phyloP scores from a whole-genome alignment of 192 early-diverging fungal genomes.

The Irineochytrium annulatum region DNA sequence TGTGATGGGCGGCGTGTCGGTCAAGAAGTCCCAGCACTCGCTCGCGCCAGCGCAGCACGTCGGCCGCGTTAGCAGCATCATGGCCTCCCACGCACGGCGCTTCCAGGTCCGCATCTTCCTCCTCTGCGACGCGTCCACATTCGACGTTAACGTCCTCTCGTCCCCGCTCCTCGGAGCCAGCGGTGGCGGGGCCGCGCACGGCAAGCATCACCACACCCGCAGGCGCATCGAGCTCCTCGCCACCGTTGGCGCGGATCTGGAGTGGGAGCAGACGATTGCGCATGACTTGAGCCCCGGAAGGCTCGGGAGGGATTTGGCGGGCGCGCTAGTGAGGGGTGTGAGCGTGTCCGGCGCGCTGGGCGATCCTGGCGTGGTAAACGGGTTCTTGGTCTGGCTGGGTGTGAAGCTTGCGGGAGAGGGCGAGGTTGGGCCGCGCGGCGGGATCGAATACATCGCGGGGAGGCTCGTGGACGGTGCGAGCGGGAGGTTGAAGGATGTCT shows the following conservation, averaged over 20 bases:
- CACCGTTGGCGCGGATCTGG: slow-evolving; percentile 27
- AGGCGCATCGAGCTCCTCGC: slow-evolving; percentile 23
- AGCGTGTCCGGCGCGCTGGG: neutral
- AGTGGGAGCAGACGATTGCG: slow-evolving; percentile 41
- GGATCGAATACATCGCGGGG: neutral
- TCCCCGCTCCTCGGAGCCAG: neutral
- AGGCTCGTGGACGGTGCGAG: neutral
- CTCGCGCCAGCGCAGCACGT: neutral
- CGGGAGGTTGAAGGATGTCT: neutral
- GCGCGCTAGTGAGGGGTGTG: neutral
- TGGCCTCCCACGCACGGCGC: slow-evolving; percentile 31
- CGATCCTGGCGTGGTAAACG: slow-evolving; percentile 10
- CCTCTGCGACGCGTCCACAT: slow-evolving; percentile 43
- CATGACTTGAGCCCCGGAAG: slow-evolving; percentile 35
- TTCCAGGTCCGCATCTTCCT: slow-evolving; percentile 45
- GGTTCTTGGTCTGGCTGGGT: slow-evolving; percentile 23
- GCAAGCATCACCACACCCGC: no score
- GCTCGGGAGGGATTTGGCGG: slow-evolving; percentile 31
- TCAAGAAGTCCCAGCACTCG: no score
- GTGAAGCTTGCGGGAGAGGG: slow-evolving; percentile 2
- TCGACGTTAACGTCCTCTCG: slow-evolving; percentile 29
- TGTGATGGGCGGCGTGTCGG: neutral
- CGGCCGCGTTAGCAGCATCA: neutral
- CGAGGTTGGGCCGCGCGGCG: neutral
- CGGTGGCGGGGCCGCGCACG: neutral